Conservation (phyloP, 305 asterid genomes). For the Caryopteris hybrid region DNA sequence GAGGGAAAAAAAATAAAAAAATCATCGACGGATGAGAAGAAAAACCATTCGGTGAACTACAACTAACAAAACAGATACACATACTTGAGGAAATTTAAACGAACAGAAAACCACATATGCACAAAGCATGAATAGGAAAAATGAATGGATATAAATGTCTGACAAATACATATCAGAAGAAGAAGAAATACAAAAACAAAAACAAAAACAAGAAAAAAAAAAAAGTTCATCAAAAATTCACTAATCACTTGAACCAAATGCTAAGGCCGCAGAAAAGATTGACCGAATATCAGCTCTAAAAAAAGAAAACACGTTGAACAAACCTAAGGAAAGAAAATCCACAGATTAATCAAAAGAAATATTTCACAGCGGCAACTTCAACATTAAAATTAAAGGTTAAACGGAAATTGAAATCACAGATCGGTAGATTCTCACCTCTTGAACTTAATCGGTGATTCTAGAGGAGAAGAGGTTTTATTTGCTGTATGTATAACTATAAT, state of each 20-base stretch:
- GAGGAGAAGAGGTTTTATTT: background rate
- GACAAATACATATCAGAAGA: background rate
- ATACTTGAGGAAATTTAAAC: background rate
- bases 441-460: constrained; percentile 13
- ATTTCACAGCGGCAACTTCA: background rate
- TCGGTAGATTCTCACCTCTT: constrained; percentile 26
- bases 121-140: background rate
- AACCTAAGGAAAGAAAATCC: background rate
- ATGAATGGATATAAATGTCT: background rate
- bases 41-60: background rate
- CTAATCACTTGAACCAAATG: background rate
- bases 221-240: too few relatives aligned
- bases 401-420: constrained; percentile 20
- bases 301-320: background rate
- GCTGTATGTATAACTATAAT: background rate
- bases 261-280: constrained; percentile 4
- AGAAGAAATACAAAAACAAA: background rate
- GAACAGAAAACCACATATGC: background rate
- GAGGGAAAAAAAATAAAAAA: too few relatives aligned
- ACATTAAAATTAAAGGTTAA: constrained; percentile 1
- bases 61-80: background rate
- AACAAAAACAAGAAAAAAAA: background rate
- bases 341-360: constrained; percentile 10
- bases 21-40: background rate
- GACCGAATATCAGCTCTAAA: constrained; percentile 1